Conservation (phyloP, 1,139 yeast genomes). For the Taphrina flavorubra region DNA sequence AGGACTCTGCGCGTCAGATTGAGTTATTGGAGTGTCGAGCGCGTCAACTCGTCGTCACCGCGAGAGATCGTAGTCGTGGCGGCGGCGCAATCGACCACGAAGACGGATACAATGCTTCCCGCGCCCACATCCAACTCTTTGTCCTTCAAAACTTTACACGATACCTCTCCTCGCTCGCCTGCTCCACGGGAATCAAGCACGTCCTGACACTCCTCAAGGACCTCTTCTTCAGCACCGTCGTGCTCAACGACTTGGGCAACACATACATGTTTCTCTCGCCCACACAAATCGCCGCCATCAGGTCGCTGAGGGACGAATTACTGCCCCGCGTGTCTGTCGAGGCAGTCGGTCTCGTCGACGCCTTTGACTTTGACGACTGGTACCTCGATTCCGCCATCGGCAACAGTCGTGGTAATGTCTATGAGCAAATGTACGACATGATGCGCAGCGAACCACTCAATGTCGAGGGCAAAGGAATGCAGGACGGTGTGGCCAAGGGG, state of each 20-base stretch:
- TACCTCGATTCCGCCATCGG: constrained; percentile 87
- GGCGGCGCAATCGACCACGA: constrained; percentile 30
- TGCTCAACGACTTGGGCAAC: constrained; percentile 76
- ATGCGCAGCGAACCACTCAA: constrained; percentile 47
- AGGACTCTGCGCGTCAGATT: constrained; percentile 17
- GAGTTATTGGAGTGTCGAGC: constrained; percentile 31
- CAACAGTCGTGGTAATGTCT: constrained; percentile 80
- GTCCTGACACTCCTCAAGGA: constrained; percentile 59
- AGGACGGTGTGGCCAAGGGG: constrained; percentile 37
- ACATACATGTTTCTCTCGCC: constrained; percentile 68
- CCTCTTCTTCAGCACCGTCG: constrained; percentile 70
- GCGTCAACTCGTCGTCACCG: constrained; percentile 16
- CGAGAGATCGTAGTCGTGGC: not conserved
- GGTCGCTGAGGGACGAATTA: constrained; percentile 52
- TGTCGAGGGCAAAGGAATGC: constrained; percentile 37
- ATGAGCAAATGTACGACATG: constrained; percentile 67
- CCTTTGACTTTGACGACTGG: constrained; percentile 84
- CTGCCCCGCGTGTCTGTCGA: constrained; percentile 61
- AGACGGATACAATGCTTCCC: constrained; percentile 30
- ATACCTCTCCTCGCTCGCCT: constrained; percentile 8
- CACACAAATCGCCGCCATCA: constrained; percentile 51
- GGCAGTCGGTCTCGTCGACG: constrained; percentile 83
- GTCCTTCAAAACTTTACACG: constrained; percentile 18
- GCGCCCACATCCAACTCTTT: constrained; percentile 38
- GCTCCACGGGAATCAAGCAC: constrained; percentile 43